Base-by-base conservation (phyloP, 1,284 basidiomycete species). In the Fistulina hepatica region DNA sequence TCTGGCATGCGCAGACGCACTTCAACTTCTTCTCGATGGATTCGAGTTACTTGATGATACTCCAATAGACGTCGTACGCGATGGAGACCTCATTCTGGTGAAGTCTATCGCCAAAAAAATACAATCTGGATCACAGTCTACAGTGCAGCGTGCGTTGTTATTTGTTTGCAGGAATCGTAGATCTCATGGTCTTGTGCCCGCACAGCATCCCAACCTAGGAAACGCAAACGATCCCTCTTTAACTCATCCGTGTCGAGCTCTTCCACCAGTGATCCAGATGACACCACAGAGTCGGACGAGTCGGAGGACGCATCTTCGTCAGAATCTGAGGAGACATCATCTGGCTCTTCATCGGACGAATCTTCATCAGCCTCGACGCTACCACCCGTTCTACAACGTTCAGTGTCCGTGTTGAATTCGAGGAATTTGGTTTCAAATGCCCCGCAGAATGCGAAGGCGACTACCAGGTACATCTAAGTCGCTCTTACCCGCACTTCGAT, bases 51-150 rank as follows among this genome's bases (percentile, higher is more conserved):
- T 47, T 9, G 42, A 44, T 19, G 41, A 41, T 33, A n/a, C 17
- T 4, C 11, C 42, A 10, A 9, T 33, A 10, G 30, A 41, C 16
- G 35, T 45, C 3, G 21, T 47, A 13, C 39, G 46, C 8, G 46
- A 47, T 17, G 46, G 46, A 23, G 46, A 47, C 24, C 20, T 47
- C 19, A 27, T 47, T 16, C 21, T 47, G 11, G 38, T 47, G 2
- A 40, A 41, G 21, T 15, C 20, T 2, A 21, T 16, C 10, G 28
- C 15, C 15, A 31, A 16, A 9, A 13, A 3, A 15, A n/a, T 19
- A 8, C 24, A 9, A 9, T 10, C 28, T 13, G 15, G 19, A 13
- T 11, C 28, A 31, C 8, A 13, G 9, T 11, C 28, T 16, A 31
- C 10, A 19, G 3, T 8, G 28, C 15, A 31, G 13, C 11, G 15